A percentile compares a stretch with the other conserved stretches of the same genome.
Conservation (phyloP, 1,139 yeast species). For the Candida smagusa region DNA sequence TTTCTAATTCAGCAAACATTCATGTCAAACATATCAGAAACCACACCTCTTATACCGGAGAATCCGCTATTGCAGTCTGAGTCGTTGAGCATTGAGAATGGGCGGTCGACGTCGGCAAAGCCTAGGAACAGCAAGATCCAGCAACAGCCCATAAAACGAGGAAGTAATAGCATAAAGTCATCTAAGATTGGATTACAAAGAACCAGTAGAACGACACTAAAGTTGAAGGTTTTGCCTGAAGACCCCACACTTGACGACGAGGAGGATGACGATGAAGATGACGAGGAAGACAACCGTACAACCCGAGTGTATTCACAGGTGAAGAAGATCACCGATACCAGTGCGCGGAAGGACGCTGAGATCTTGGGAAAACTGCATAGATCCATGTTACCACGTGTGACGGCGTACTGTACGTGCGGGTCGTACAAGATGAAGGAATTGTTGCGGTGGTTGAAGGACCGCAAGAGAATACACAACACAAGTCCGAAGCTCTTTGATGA, state of each 20-base stretch:
- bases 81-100: background rate
- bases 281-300: conserved; percentile 23
- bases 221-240: conserved; percentile 82
- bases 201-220: conserved; percentile 84
- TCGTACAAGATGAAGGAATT: conserved; percentile 86
- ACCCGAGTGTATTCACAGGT: conserved; percentile 78
- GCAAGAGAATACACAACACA: conserved; percentile 70
- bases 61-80: conserved; percentile 14
- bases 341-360: conserved; percentile 94
- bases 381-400: conserved; percentile 78
- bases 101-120: conserved; percentile 2
- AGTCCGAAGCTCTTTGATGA: conserved; percentile 90
- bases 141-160: conserved; percentile 2
- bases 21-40: conserved; percentile 5
- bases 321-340: conserved; percentile 79
- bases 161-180: conserved; percentile 30
- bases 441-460: conserved; percentile 78
- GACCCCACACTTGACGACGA: conserved; percentile 48
- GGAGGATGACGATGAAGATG: conserved; percentile 27
- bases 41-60: conserved; percentile 18
- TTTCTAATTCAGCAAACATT: background rate
- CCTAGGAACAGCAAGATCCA: conserved; percentile 1
- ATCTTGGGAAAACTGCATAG: conserved; percentile 88
- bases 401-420: conserved; percentile 95
- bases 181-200: conserved; percentile 76